Percentiles rank a stretch among this genome's conserved stretches.
Evolutionary conservation across 192 early-diverging fungal genomes (phyloP).

Genomic region (Podila epigama): DNA sequence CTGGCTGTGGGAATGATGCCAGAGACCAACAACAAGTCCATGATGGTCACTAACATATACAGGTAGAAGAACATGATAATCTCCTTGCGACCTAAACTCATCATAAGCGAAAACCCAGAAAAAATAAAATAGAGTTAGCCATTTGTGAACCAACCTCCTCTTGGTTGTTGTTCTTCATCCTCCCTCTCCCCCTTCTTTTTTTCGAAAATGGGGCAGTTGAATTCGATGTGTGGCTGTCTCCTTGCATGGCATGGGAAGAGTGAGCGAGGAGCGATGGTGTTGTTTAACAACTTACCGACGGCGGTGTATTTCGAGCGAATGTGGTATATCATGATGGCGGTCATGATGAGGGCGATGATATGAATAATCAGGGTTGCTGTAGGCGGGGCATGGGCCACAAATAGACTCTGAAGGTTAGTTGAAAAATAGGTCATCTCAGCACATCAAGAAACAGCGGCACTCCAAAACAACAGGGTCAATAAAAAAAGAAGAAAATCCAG

Average conservation of each 20-base stretch:
- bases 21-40: slow-evolving; percentile 79
- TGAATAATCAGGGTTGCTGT: slow-evolving; percentile 91
- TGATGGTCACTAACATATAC: slow-evolving; percentile 74
- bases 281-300: slow-evolving; percentile 68
- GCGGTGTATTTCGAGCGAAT: slow-evolving; percentile 98
- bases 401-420: no score
- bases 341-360: slow-evolving; percentile 93
- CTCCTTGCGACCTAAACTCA: slow-evolving; percentile 80
- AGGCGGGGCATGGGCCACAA: slow-evolving; percentile 3
- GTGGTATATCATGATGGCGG: slow-evolving; percentile 97
- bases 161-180: neutral
- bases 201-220: neutral
- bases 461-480: neutral
- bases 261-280: neutral
- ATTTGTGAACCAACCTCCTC: neutral
- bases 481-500: neutral
- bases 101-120: neutral
- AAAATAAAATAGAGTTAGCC: neutral
- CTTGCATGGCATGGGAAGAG: neutral
- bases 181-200: neutral
- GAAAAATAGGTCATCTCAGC: no score
- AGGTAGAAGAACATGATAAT: slow-evolving; percentile 92
- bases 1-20: slow-evolving; percentile 79
- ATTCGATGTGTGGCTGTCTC: neutral
- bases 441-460: no score